Percentiles rank a stretch among this genome's conserved stretches.
Conservation (phyloP, 352 stramenopile species). For the Phytophthora crassamura region DNA sequence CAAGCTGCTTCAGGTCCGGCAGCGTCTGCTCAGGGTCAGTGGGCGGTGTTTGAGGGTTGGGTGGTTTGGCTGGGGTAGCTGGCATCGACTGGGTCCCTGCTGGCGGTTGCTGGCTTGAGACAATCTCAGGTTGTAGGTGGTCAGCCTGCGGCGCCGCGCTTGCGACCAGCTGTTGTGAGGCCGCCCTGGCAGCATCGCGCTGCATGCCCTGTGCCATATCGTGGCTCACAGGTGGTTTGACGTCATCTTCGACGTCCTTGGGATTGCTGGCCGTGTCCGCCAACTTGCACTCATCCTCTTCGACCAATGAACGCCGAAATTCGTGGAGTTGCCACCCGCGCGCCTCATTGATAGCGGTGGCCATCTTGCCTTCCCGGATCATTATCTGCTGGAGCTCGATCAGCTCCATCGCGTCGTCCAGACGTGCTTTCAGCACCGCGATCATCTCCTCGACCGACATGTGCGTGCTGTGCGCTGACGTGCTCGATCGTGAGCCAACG, state of each 20-base stretch:
- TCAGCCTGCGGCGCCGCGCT: too few species aligned
- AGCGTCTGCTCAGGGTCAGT: background rate
- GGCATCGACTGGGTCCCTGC: background rate
- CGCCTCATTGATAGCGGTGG: background rate
- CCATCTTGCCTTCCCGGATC: background rate
- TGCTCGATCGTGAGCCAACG: background rate
- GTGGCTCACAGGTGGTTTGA: too few species aligned
- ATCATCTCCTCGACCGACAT: conserved; percentile 13
- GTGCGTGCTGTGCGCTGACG: conserved; percentile 7
- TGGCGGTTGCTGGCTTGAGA: too few species aligned
- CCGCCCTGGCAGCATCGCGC: background rate
- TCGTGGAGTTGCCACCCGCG: background rate
- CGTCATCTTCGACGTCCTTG: too few species aligned
- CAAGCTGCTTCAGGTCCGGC: background rate
- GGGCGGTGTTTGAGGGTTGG: background rate
- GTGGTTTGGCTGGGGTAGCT: background rate
- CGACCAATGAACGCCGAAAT: background rate
- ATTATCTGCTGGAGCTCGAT: conserved; percentile 7
- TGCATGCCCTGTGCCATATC: conserved; percentile 9
- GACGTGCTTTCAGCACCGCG: conserved; percentile 1
- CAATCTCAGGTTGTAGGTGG: too few species aligned
- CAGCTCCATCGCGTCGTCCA: conserved; percentile 1
- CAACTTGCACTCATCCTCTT: background rate
- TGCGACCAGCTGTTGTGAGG: too few species aligned
- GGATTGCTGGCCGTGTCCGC: too few species aligned